Conservation (phyloP, 2,329 filamentous ascomycete species). For the Fusarium sulawesiense region DNA sequence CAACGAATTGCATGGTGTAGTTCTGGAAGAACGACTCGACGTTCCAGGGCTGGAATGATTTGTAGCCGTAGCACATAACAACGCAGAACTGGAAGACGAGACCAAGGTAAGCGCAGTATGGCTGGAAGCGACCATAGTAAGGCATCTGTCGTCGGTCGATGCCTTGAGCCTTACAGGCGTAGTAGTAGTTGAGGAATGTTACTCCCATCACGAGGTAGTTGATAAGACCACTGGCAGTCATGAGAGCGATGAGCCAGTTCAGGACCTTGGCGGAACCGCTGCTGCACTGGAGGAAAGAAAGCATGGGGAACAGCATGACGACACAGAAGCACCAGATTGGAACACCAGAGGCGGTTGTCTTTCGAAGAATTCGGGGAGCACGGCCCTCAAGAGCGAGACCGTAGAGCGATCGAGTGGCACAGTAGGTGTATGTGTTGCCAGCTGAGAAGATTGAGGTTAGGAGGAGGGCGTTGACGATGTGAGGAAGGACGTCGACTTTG, state of each 20-base stretch:
- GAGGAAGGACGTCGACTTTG: conserved; percentile 63
- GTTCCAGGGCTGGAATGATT: conserved; percentile 61
- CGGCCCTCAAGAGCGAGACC: conserved; percentile 63
- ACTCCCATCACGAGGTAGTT: conserved; percentile 68
- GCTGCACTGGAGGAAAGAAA: conserved; percentile 64
- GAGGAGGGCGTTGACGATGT: conserved; percentile 67
- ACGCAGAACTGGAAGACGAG: conserved; percentile 57
- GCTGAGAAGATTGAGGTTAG: conserved; percentile 59
- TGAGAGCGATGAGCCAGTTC: conserved; percentile 66
- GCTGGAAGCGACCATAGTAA: conserved; percentile 69
- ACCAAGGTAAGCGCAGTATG: conserved; percentile 64
- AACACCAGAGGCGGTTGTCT: conserved; percentile 70
- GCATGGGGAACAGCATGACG: conserved; percentile 64
- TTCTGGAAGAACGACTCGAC: conserved; percentile 62
- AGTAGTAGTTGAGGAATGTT: conserved; percentile 61
- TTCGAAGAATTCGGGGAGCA: conserved; percentile 64
- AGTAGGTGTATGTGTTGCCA: conserved; percentile 65
- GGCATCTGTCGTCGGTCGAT: conserved; percentile 65
- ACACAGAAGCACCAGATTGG: conserved; percentile 68
- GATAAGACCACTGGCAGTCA: conserved; percentile 69
- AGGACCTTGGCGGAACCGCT: conserved; percentile 62
- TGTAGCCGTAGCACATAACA: conserved; percentile 67
- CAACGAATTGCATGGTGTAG: conserved; percentile 68
- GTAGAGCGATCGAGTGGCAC: conserved; percentile 62
- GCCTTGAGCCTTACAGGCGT: conserved; percentile 64